Conservation (phyloP, 1,284 basidiomycete genomes). For the Fomitopsis schrenkii region DNA sequence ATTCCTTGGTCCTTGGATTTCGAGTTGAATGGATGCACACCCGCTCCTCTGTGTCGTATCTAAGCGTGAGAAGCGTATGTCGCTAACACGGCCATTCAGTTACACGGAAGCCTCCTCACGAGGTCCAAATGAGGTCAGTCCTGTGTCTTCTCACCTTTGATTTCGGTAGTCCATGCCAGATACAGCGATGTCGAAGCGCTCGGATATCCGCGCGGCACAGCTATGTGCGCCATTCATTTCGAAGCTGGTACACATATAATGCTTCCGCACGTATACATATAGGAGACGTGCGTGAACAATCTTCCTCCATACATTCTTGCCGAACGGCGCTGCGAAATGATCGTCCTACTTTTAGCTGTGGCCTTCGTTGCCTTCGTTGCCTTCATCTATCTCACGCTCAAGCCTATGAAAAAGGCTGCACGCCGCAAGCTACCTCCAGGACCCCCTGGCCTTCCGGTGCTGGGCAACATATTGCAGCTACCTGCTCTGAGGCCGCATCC, state of each 20-base stretch:
- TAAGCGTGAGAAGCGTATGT: no score
- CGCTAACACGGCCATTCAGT: no score
- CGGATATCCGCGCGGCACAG: background rate
- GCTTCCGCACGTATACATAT: background rate
- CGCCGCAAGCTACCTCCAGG: background rate
- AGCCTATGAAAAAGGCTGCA: background rate
- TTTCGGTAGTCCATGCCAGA: no score
- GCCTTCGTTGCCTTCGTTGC: background rate
- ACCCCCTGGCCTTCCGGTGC: constrained; percentile 2
- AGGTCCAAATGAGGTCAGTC: background rate
- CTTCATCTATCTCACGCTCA: background rate
- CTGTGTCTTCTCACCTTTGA: background rate
- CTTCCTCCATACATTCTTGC: background rate
- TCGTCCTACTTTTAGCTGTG: background rate
- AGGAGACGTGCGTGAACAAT: background rate
- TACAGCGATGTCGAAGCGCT: no score
- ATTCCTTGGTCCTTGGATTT: no score
- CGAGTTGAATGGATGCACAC: no score
- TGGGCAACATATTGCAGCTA: constrained; percentile 6
- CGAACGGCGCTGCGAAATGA: background rate
- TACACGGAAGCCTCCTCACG: no score
- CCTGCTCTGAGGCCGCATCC: constrained; percentile 4
- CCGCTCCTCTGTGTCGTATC: no score
- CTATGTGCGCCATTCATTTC: background rate
- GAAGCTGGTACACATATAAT: background rate